Evolutionary conservation across 768 basidiomycete genomes (phyloP).

Genomic region (Rhizopogon sp.): DNA sequence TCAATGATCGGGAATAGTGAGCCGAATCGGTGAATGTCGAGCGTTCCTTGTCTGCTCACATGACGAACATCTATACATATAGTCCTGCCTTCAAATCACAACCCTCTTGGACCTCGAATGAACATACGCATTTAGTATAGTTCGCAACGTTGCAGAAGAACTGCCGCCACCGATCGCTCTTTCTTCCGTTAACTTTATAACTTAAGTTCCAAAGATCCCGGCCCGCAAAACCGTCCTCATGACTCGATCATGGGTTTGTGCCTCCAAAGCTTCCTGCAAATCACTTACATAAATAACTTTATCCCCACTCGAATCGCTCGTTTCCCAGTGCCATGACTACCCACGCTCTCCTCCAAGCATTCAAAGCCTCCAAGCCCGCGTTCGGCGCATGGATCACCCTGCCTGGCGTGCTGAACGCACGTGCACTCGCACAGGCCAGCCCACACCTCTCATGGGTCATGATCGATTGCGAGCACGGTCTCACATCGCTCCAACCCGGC

Average conservation of each 20-base stretch:
- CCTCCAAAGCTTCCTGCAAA: background rate
- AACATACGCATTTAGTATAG: too few relatives aligned
- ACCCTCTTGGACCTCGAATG: too few relatives aligned
- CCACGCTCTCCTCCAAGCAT: constrained; percentile 47
- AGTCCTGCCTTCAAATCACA: too few relatives aligned
- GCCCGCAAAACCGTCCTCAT: background rate
- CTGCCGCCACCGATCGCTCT: too few relatives aligned
- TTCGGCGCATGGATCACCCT: constrained; percentile 66
- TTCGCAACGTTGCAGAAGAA: too few relatives aligned
- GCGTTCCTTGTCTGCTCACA: too few relatives aligned
- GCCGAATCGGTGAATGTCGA: too few relatives aligned
- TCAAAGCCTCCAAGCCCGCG: constrained; percentile 53
- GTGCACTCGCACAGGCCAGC: constrained; percentile 53
- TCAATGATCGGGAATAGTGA: too few relatives aligned
- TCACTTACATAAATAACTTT: too few relatives aligned
- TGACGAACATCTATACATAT: too few relatives aligned
- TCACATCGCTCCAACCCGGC: constrained; percentile 49
- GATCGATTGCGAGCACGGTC: constrained; percentile 67
- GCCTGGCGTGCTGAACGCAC: constrained; percentile 53
- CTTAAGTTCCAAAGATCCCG: background rate
- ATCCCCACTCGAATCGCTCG: background rate
- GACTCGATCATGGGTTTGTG: background rate
- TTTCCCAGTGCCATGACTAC: constrained; percentile 35
- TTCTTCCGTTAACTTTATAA: too few relatives aligned
- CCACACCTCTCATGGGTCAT: constrained; percentile 56